These are phyloP conservation scores for Adenanthera pavonina DNA, from an alignment of 306 rosid species.

Conservation along the genomic window DNA sequence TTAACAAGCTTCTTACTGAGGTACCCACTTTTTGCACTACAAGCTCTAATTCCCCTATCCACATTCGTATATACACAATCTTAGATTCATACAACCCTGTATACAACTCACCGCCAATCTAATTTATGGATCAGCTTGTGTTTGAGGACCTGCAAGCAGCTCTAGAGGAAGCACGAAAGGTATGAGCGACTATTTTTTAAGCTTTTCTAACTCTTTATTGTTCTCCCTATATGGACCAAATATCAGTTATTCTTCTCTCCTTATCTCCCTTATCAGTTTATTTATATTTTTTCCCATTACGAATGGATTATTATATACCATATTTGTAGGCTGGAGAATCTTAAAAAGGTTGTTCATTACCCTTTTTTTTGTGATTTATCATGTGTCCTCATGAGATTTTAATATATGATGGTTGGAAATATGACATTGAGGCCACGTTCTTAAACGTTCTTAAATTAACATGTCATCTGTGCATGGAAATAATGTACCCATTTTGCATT, in stretches of 20 bases:
- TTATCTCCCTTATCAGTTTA: background rate
- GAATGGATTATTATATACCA: background rate
- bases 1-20: slow-evolving; percentile 83
- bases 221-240: background rate
- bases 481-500: background rate
- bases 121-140: slow-evolving; percentile 70
- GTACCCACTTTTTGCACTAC: slow-evolving; percentile 43
- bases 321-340: background rate
- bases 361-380: background rate
- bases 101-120: slow-evolving; percentile 42
- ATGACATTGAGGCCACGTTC: background rate
- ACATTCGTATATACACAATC: background rate
- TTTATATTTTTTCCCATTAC: background rate
- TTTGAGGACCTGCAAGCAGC: slow-evolving; percentile 90
- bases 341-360: background rate
- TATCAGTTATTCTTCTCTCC: background rate
- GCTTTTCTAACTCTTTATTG: slow-evolving; percentile 20
- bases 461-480: background rate
- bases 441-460: background rate
- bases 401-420: slow-evolving; percentile 1
- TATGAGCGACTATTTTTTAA: slow-evolving; percentile 44
- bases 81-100: background rate
- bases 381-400: background rate
- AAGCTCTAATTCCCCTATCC: background rate
- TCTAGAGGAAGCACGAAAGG: slow-evolving; percentile 89